Evolutionary conservation across 1,284 basidiomycete species (phyloP).

Genomic region (Cryptococcus hybrid): DNA sequence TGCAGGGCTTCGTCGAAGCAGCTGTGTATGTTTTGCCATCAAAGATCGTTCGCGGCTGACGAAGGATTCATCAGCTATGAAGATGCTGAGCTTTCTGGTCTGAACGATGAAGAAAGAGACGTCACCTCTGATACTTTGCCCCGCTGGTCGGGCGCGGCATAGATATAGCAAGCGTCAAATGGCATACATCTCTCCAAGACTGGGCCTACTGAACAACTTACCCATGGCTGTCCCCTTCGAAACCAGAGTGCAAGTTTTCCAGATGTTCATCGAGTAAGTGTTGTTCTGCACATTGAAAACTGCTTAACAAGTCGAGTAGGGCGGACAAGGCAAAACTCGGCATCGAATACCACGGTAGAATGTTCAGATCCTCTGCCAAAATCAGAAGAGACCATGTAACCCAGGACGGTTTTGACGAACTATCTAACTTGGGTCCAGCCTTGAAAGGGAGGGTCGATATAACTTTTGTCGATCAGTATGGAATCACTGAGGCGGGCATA

Average conservation of each 20-base stretch:
- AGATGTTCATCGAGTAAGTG: constrained; percentile 64
- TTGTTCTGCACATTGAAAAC: neutral
- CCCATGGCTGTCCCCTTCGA: constrained; percentile 96
- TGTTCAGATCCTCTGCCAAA: constrained; percentile 51
- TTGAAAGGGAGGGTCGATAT: constrained; percentile 82
- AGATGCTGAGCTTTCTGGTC: constrained; percentile 48
- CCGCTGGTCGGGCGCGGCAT: constrained; percentile 44
- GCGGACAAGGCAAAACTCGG: constrained; percentile 42
- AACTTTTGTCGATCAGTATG: constrained; percentile 76
- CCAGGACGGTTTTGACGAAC: constrained; percentile 75
- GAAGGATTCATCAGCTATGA: constrained; percentile 39
- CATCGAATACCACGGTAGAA: constrained; percentile 24
- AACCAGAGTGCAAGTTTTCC: constrained; percentile 83
- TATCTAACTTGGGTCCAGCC: constrained; percentile 65
- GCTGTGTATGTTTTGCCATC: constrained; percentile 65
- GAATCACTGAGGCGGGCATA: constrained; percentile 40
- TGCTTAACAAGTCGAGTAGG: constrained; percentile 10
- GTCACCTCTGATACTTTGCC: constrained; percentile 17
- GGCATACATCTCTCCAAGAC: constrained; percentile 72
- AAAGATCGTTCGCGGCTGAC: neutral
- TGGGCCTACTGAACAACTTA: constrained; percentile 91
- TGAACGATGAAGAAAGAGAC: constrained; percentile 21
- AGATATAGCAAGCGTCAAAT: constrained; percentile 66
- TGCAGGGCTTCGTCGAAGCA: constrained; percentile 84
- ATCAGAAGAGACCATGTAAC: constrained; percentile 75